Evolutionary conservation across 2,329 filamentous ascomycete species (phyloP).

Genomic region (Neonectria hederae): DNA sequence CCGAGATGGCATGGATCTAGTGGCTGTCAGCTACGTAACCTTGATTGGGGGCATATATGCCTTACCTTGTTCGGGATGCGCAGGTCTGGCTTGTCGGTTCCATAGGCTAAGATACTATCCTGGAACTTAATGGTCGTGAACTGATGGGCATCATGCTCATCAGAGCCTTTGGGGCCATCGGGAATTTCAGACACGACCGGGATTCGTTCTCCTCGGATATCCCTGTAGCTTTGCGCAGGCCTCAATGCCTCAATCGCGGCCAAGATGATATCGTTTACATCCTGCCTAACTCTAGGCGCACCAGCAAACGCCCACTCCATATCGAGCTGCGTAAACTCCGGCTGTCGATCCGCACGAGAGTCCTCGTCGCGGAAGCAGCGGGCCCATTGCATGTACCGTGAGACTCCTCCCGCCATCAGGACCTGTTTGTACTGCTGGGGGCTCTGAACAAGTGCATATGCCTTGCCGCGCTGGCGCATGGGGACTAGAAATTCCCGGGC

Average conservation of each 20-base stretch:
- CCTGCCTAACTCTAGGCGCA: constrained; percentile 50
- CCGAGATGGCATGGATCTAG: constrained; percentile 72
- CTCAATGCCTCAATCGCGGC: constrained; percentile 41
- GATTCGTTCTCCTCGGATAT: constrained; percentile 56
- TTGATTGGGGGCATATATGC: not conserved
- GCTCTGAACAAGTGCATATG: constrained; percentile 93
- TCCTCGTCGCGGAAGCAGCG: constrained; percentile 97
- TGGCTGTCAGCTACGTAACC: constrained; percentile 22
- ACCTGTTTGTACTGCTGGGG: constrained; percentile 99
- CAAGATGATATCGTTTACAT: constrained; percentile 50
- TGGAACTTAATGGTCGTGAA: constrained; percentile 50
- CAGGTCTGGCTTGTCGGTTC: constrained; percentile 92
- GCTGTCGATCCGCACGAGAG: constrained; percentile 88
- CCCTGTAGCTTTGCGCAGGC: constrained; percentile 67
- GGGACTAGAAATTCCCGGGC: constrained; percentile 95
- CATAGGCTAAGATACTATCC: constrained; percentile 77
- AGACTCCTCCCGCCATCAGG: constrained; percentile 88
- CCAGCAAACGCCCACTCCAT: constrained; percentile 90
- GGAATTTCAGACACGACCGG: constrained; percentile 45
- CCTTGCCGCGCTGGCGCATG: constrained; percentile 76
- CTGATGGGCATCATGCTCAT: constrained; percentile 42
- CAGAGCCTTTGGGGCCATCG: constrained; percentile 2
- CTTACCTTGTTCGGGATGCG: constrained; percentile 74
- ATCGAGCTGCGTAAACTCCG: constrained; percentile 95
- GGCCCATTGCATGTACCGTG: constrained; percentile 90